Percentiles rank a stretch among this genome's conserved stretches.
These are phyloP conservation scores for Penicillium bialowiezense DNA, from an alignment of 495 filamentous ascomycete species.

Conservation along the genomic window DNA sequence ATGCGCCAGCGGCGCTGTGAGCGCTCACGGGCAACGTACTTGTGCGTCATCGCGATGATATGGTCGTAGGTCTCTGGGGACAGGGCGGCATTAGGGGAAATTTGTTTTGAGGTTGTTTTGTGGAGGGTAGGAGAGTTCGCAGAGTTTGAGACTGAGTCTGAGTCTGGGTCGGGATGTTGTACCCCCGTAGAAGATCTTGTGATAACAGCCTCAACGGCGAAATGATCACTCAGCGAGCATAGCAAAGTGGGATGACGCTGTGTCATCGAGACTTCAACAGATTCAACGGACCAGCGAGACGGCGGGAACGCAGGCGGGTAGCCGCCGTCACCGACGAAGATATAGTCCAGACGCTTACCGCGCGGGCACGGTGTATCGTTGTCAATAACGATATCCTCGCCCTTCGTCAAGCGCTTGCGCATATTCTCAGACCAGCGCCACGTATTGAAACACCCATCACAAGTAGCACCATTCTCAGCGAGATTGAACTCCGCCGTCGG, in stretches of 20 bases:
- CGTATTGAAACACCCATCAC: constrained; percentile 82
- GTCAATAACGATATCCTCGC: constrained; percentile 53
- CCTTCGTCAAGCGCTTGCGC: constrained; percentile 56
- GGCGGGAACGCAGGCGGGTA: constrained; percentile 30
- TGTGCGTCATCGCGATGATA: constrained; percentile 64
- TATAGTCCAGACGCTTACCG: constrained; percentile 91
- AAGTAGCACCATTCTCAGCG: constrained; percentile 77
- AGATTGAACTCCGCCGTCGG: constrained; percentile 78
- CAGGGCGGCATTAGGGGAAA: constrained; percentile 32
- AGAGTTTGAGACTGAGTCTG: background rate
- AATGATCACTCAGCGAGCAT: constrained; percentile 91
- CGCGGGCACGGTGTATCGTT: constrained; percentile 61
- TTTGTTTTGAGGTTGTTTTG: constrained; percentile 13
- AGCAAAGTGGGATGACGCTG: constrained; percentile 74
- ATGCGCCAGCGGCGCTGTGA: constrained; percentile 68
- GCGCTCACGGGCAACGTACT: constrained; percentile 65
- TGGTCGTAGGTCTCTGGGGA: constrained; percentile 63
- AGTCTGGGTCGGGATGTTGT: background rate
- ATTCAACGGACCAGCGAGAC: constrained; percentile 62
- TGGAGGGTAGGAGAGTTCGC: constrained; percentile 14
- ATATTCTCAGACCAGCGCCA: constrained; percentile 81
- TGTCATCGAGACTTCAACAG: constrained; percentile 73
- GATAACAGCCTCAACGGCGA: constrained; percentile 61
- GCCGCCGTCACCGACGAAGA: constrained; percentile 64
- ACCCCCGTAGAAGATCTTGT: constrained; percentile 16